Percentiles rank a stretch among this genome's conserved stretches.
These are phyloP conservation scores for Rutstroemia sp. DNA, from an alignment of 2,329 filamentous ascomycete species.

Conservation along the genomic window DNA sequence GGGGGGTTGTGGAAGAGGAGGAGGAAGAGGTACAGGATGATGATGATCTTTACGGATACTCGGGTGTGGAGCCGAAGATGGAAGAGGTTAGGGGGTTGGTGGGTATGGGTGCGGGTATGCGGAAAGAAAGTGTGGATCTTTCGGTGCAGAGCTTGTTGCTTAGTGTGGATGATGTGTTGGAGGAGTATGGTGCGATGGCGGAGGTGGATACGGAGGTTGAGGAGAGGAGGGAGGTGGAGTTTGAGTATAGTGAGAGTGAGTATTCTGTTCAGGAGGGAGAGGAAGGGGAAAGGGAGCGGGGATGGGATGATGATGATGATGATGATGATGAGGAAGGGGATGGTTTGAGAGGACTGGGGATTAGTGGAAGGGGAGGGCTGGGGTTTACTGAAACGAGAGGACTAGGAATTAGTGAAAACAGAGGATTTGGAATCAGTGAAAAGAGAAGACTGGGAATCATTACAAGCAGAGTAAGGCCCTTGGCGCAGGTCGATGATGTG, in stretches of 20 bases:
- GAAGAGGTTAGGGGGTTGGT: no score
- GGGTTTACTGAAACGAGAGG: no score
- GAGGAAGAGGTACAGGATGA: background rate
- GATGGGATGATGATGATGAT: background rate
- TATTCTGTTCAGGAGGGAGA: background rate
- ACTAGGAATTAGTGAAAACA: no score
- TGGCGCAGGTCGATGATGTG: no score
- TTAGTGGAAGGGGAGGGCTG: background rate
- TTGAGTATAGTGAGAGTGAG: slow-evolving; percentile 1
- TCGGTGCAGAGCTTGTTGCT: background rate
- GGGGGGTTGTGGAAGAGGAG: background rate
- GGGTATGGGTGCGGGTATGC: no score
- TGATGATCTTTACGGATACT: background rate
- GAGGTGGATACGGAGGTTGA: background rate
- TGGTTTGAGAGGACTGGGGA: background rate
- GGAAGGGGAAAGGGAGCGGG: background rate
- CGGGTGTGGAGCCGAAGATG: no score
- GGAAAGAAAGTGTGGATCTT: no score
- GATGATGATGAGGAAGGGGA: no score
- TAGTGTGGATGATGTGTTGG: background rate
- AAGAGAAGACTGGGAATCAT: no score
- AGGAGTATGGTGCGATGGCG: background rate
- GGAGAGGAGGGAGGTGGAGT: background rate
- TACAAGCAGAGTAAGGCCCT: no score
- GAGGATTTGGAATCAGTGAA: no score